Conservation (phyloP, 495 filamentous ascomycete species). For the Collariella sp. region DNA sequence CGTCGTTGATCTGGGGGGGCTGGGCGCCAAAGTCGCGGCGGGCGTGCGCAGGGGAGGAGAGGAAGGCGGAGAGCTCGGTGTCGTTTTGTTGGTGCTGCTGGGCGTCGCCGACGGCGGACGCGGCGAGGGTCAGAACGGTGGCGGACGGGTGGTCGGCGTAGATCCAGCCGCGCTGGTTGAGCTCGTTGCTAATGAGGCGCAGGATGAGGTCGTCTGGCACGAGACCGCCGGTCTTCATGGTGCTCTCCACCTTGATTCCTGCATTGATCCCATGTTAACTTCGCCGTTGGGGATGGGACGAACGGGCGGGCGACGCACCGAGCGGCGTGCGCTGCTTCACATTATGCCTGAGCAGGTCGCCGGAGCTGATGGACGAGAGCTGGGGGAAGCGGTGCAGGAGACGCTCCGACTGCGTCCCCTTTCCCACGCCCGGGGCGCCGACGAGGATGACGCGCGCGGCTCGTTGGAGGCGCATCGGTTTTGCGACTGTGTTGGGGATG, state of each 20-base stretch:
- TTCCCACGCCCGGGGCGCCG: slow-evolving; percentile 86
- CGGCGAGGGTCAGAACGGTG: slow-evolving; percentile 37
- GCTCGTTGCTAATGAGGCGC: slow-evolving; percentile 79
- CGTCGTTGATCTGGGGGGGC: slow-evolving; percentile 49
- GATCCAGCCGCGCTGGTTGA: slow-evolving; percentile 77
- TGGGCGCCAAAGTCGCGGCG: slow-evolving; percentile 25
- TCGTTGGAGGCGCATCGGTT: slow-evolving; percentile 54
- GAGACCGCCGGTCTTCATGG: slow-evolving; percentile 75
- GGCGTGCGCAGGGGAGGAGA: slow-evolving; percentile 33
- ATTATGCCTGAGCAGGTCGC: slow-evolving; percentile 87
- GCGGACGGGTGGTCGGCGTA: slow-evolving; percentile 26
- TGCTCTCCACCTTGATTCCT: slow-evolving; percentile 83
- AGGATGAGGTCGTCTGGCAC: slow-evolving; percentile 88
- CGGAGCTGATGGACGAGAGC: slow-evolving; percentile 84
- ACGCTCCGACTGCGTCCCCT: slow-evolving; percentile 89
- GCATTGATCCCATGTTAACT: neutral
- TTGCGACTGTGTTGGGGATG: neutral
- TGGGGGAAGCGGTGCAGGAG: slow-evolving; percentile 80
- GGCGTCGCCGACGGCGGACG: slow-evolving; percentile 21
- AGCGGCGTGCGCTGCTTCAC: slow-evolving; percentile 77
- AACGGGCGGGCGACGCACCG: slow-evolving; percentile 44
- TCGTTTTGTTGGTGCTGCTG: slow-evolving; percentile 23
- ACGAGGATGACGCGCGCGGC: slow-evolving; percentile 92
- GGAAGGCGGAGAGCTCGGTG: slow-evolving; percentile 30
- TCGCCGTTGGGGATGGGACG: neutral